Base-by-base conservation (phyloP, 371 early-diverging fungal species). In the Lichtheimia ornata region DNA sequence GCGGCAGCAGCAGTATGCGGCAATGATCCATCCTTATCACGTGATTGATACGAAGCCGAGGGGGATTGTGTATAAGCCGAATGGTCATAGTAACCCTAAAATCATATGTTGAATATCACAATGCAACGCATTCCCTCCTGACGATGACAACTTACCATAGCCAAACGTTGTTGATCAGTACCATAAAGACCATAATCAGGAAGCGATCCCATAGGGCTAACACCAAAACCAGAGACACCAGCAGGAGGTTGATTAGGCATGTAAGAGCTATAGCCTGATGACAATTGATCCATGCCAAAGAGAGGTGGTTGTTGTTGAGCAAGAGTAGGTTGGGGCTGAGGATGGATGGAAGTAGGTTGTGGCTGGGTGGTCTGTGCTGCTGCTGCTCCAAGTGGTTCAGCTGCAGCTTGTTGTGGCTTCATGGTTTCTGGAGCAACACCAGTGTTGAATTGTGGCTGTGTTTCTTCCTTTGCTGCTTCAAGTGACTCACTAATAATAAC, bases 181-280 rank as follows among this genome's bases (percentile, higher is more conserved):
- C 75, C 70, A 62, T 79, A 79, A 43, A 76, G 53, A 58, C 80
- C 71, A 58, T 79, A 79, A 45, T 79, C 80, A 52, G 89, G 90
- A 14, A 88, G 71, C 2, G 71, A 74, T 17, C 81, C 86, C 79
- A 89, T 84, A 18, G 89, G 90, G 43, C 77, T 86, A 74, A 91
- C 81, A 28, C 90, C 90, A 67, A 88, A 89, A 50, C 84, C 84
- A 51, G 89, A 85, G 20, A 83, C 56, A 61, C 81, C 82, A 50
- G 76, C 74, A 57, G 84, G 84, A 18, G 77, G 77, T 68, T 82
- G 79, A 47, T 70, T 79, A 27, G 85, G 85, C 59, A 85, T 65
- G 57, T 87, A 85, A 3, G 83, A 84, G 12, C 40, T 40, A 44
- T 87, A 85, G 7, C 84, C 85, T n/a, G 83, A 80, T 17, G 73